Evolutionary conservation across 371 early-diverging fungal species (phyloP).

Genomic region (Mortierella sp.): DNA sequence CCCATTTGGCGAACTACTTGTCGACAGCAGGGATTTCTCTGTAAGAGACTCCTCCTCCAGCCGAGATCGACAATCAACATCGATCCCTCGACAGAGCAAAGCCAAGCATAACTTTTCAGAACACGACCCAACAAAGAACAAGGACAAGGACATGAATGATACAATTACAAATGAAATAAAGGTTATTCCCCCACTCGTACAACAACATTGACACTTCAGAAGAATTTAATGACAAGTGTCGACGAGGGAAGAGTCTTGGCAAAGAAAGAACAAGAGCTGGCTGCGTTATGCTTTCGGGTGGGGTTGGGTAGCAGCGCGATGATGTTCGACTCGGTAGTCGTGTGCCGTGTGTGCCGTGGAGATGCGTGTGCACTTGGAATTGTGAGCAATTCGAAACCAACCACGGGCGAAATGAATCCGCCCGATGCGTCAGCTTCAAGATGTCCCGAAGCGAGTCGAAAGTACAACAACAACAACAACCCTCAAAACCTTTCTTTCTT

Average conservation of each 20-base stretch:
- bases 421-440: constrained; percentile 10
- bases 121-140: neutral
- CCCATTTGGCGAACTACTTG: constrained; percentile 33
- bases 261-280: neutral
- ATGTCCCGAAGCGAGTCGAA: neutral
- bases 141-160: neutral
- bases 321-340: constrained; percentile 5
- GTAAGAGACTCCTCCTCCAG: constrained; percentile 1
- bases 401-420: constrained; percentile 17
- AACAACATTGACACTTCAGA: neutral
- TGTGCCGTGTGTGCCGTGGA: neutral
- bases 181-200: neutral
- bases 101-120: neutral
- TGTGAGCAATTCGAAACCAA: neutral
- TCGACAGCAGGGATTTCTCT: constrained; percentile 39
- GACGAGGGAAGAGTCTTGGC: neutral
- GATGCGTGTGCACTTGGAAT: neutral
- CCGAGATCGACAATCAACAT: too few species aligned
- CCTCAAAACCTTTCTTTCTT: neutral
- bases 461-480: neutral
- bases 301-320: neutral
- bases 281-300: constrained; percentile 8
- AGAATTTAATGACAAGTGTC: neutral
- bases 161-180: neutral
- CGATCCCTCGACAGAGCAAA: too few species aligned